Percentiles rank a stretch among this genome's conserved stretches.
Evolutionary conservation across 768 basidiomycete species (phyloP).

Genomic region (Boletus vinaceobasis): DNA sequence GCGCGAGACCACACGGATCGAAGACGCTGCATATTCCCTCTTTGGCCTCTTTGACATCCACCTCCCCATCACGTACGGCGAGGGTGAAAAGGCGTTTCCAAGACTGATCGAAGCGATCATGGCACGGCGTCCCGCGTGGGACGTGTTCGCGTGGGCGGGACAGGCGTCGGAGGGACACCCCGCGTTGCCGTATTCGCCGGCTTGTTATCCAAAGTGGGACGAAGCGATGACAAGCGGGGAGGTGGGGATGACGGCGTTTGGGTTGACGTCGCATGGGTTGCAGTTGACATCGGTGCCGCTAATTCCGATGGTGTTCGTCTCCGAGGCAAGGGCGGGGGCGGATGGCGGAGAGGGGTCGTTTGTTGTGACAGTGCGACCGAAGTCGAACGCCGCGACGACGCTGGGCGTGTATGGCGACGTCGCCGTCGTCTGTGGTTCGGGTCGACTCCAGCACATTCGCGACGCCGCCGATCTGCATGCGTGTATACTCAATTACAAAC

Average conservation of each 20-base stretch:
- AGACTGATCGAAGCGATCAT: conserved; percentile 22
- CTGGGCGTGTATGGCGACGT: conserved; percentile 12
- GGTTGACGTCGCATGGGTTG: conserved; percentile 13
- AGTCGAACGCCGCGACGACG: not conserved
- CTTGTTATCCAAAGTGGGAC: conserved; percentile 24
- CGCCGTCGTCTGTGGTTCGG: conserved; percentile 14
- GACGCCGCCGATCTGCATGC: conserved; percentile 14
- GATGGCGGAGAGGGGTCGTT: not conserved
- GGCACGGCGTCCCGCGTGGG: conserved; percentile 14
- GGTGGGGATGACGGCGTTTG: conserved; percentile 14
- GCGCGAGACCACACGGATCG: conserved; percentile 27
- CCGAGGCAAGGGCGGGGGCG: not conserved
- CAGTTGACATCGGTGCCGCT: conserved; percentile 19
- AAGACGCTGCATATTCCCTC: conserved; percentile 30
- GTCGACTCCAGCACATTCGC: conserved; percentile 12
- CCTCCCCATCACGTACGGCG: conserved; percentile 27
- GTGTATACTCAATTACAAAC: conserved; percentile 24
- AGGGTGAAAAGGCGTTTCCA: conserved; percentile 29
- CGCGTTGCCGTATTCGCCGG: conserved; percentile 16
- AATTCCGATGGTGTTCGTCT: conserved; percentile 16
- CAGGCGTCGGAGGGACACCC: conserved; percentile 17
- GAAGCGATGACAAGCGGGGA: conserved; percentile 1
- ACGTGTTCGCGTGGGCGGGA: conserved; percentile 26
- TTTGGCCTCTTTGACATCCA: conserved; percentile 26
- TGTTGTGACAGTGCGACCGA: conserved; percentile 12